These are phyloP conservation scores for Aspergillus nanangensis DNA, from an alignment of 495 filamentous ascomycete species.

Conservation along the genomic window DNA sequence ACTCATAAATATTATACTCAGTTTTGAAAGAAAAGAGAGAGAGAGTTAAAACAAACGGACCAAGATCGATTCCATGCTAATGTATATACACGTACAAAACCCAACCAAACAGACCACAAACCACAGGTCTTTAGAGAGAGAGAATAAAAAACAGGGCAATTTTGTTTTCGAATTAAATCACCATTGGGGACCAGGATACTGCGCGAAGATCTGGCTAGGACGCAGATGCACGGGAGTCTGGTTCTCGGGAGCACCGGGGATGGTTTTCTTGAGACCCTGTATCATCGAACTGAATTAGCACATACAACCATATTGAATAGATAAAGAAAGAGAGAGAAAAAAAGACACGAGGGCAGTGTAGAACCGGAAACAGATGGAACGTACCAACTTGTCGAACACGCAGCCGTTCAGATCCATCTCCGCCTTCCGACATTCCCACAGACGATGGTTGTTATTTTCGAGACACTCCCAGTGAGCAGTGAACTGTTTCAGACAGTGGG, in stretches of 20 bases:
- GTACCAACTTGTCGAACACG: conserved; percentile 90
- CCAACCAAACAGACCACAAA: conserved; percentile 8
- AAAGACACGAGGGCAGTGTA: background rate
- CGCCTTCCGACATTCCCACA: conserved; percentile 78
- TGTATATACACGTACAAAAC: conserved; percentile 40
- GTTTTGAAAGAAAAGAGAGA: conserved; percentile 18
- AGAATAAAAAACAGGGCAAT: conserved; percentile 12
- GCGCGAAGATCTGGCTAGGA: conserved; percentile 69
- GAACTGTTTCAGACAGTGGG: conserved; percentile 86
- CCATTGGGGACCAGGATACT: conserved; percentile 40
- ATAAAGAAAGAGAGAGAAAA: no score
- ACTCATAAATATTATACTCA: no score
- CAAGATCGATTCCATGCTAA: conserved; percentile 31
- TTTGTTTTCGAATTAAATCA: no score
- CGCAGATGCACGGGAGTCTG: conserved; percentile 80
- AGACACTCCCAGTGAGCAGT: conserved; percentile 90
- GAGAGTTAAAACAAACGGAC: conserved; percentile 31
- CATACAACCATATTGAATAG: no score
- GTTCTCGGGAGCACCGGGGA: conserved; percentile 76
- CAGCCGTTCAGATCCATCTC: conserved; percentile 88
- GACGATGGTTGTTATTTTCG: conserved; percentile 93
- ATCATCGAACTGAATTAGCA: no score
- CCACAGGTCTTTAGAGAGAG: background rate
- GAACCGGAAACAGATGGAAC: conserved; percentile 21
- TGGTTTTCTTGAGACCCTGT: conserved; percentile 84